phyloP scores from a whole-genome alignment of 768 basidiomycete genomes.

The Mycena metata region DNA sequence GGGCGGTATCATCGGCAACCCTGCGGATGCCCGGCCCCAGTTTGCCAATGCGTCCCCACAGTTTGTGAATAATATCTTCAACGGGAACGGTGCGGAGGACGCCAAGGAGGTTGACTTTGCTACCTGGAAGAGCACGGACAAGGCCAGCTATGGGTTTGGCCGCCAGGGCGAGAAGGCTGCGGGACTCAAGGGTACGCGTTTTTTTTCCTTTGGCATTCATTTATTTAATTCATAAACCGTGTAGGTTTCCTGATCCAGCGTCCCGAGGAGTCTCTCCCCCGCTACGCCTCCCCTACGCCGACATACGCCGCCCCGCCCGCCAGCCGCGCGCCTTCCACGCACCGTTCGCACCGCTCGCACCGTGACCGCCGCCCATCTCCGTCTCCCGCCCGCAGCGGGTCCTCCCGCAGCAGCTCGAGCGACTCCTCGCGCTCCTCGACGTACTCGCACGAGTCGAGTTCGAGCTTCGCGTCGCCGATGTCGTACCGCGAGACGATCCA shows the following conservation, averaged over 20 bases:
- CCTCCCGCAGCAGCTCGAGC: slow-evolving; percentile 31
- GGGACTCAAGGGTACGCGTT: slow-evolving; percentile 55
- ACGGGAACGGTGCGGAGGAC: slow-evolving; percentile 42
- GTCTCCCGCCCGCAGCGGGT: slow-evolving; percentile 27
- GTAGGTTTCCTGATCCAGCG: slow-evolving; percentile 65
- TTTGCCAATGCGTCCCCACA: slow-evolving; percentile 52
- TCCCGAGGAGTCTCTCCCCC: slow-evolving; percentile 70
- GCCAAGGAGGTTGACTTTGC: slow-evolving; percentile 32
- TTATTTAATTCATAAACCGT: background rate
- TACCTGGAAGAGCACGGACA: slow-evolving; percentile 52
- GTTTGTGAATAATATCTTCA: slow-evolving; percentile 53
- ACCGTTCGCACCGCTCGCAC: background rate
- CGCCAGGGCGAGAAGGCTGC: slow-evolving; percentile 85
- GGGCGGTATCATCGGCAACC: slow-evolving; percentile 57
- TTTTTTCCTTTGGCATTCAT: background rate
- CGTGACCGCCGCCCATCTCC: slow-evolving; percentile 15
- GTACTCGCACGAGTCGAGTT: slow-evolving; percentile 47
- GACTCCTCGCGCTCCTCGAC: slow-evolving; percentile 31
- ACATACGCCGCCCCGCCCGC: slow-evolving; percentile 26
- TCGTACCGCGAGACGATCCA: slow-evolving; percentile 44
- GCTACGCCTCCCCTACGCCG: slow-evolving; percentile 58
- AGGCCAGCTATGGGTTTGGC: slow-evolving; percentile 80
- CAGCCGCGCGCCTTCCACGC: slow-evolving; percentile 15
- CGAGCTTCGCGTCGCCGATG: slow-evolving; percentile 56
- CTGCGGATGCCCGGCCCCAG: slow-evolving; percentile 44